Evolutionary conservation across 192 early-diverging fungal species (phyloP).

Genomic region (Entomortierella chlamydospora): DNA sequence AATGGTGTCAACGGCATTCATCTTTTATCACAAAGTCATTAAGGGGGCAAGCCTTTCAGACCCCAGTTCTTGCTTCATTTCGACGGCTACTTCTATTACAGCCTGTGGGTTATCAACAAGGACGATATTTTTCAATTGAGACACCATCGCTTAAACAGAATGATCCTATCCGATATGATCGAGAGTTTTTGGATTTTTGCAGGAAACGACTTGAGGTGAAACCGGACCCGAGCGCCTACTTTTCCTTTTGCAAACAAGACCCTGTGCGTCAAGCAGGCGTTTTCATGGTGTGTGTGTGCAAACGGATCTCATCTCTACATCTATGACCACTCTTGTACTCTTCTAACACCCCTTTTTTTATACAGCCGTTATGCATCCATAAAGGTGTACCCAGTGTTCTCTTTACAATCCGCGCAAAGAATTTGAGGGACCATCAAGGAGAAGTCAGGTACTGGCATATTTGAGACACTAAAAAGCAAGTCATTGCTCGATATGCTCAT

Average conservation of each 20-base stretch:
- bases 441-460: constrained; percentile 70
- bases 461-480: not conserved
- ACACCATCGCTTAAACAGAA: too few relatives aligned
- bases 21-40: not conserved
- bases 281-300: constrained; percentile 33
- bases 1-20: constrained; percentile 1
- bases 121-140: too few relatives aligned
- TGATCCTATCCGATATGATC: constrained; percentile 14
- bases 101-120: too few relatives aligned
- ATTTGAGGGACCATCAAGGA: constrained; percentile 78
- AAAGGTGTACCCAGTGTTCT: constrained; percentile 73
- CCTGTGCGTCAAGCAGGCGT: constrained; percentile 47
- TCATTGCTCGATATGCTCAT: too few relatives aligned
- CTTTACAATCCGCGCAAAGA: constrained; percentile 78
- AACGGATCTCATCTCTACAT: not conserved
- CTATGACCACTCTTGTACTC: not conserved
- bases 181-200: constrained; percentile 24
- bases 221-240: constrained; percentile 33
- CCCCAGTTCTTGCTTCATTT: too few relatives aligned
- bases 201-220: constrained; percentile 19
- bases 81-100: too few relatives aligned
- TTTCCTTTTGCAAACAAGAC: constrained; percentile 24
- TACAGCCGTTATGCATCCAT: constrained; percentile 71
- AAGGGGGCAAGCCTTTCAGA: too few relatives aligned
- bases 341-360: not conserved